Evolutionary conservation across 2,329 filamentous ascomycete genomes (phyloP), one percentile per base, ranked within the genome.

Genomic region (Talaromyces pinophilus): DNA sequence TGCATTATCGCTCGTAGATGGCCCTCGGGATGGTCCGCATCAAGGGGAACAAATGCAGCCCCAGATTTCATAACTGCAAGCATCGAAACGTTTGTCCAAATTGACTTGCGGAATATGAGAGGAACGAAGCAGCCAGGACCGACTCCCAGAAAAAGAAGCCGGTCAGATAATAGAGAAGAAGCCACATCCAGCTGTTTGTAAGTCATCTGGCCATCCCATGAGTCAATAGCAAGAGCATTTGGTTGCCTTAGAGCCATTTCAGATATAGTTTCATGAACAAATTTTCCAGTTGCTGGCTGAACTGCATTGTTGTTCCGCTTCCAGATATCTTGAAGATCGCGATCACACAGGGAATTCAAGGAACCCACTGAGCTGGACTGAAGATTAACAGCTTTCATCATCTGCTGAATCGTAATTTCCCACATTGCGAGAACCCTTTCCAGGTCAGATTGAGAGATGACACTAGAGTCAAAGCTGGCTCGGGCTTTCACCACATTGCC

Each of bases 111-210:
- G 48, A 66, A 63, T 11, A 50, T 10, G 17, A 66, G 35, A 8
- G 64, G 64, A 25, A 66, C 48, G 6, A 73, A 50, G 8, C 59
- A 69, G 6, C 73, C 74, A 6, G 68, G 65, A 0, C 71, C 67
- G 15, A 78, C 71, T 62, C 77, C 75, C 28, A 73, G 25, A 3
- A 10, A 25, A 2, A 50, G 10, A 22, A 50, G 46, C 19, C 13
- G 22, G 11, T 50, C 5, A 15, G 46, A 22, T 8, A 50, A 11
- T 15, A 22, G 22, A 11, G 46, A 50, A 10, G 46, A 50, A 25
- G 22, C 11, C 11, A 50, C 19, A 6, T 50, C 46, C 19, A 50
- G 8, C 19, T 25, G 25, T 15, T 25, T 1, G 8, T 50, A 50
- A 5, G 46, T 50, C 11, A 50, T 19, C 13, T 50, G 46, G 22